A percentile compares a stretch with the other conserved stretches of the same genome.
These are phyloP conservation scores for Telopea speciosissima DNA, from an alignment of 177 flowering plant species.

Conservation along the genomic window DNA sequence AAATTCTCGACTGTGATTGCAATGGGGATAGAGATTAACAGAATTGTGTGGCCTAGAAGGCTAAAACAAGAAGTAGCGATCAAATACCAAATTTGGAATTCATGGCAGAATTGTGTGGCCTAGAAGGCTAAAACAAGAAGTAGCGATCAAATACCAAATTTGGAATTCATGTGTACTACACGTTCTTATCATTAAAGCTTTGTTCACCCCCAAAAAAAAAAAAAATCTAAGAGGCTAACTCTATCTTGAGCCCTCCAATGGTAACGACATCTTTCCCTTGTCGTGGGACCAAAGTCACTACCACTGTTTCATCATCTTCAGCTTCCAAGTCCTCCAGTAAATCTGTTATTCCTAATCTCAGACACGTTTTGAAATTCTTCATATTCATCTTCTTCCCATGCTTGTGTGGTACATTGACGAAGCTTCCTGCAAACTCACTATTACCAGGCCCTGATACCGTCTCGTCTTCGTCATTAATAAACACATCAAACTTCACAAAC, in stretches of 20 bases:
- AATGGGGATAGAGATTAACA: no score
- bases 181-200: no score
- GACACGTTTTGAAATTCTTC: conserved; percentile 25
- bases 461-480: conserved; percentile 51
- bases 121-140: no score
- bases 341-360: conserved; percentile 40
- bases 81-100: no score
- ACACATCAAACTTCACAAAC: conserved; percentile 57
- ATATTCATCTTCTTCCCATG: conserved; percentile 17
- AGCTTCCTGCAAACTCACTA: conserved; percentile 54
- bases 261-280: conserved; percentile 17
- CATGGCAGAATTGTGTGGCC: no score
- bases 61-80: no score
- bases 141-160: no score
- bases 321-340: conserved; percentile 50
- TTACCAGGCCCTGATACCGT: conserved; percentile 19
- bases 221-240: conserved; percentile 8
- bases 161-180: no score
- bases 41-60: no score
- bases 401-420: conserved; percentile 49
- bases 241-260: conserved; percentile 29
- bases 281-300: conserved; percentile 44
- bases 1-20: no score
- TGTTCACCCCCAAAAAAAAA: no score
- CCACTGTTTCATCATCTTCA: conserved; percentile 41